These are phyloP conservation scores for Fonsecaea multimorphosa DNA, from an alignment of 2,329 filamentous ascomycete genomes.

Conservation along the genomic window DNA sequence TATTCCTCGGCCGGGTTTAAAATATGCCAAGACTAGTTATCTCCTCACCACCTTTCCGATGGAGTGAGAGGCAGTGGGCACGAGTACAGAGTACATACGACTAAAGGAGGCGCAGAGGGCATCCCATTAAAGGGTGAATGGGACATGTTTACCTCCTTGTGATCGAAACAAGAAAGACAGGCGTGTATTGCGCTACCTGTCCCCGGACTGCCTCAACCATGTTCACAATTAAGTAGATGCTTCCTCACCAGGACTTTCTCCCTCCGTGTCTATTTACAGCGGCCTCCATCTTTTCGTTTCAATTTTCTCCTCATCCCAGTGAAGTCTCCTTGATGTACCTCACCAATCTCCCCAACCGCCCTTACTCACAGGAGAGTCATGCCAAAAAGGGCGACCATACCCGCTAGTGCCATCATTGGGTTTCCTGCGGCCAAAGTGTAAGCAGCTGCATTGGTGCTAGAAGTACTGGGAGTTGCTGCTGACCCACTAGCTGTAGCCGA, in stretches of 20 bases:
- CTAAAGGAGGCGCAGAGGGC: not conserved
- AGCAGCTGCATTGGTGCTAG: constrained; percentile 24
- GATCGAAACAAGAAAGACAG: not conserved
- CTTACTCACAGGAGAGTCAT: constrained; percentile 16
- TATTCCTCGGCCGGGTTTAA: constrained; percentile 14
- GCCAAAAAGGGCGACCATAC: constrained; percentile 16
- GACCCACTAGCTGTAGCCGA: constrained; percentile 18
- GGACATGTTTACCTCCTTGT: not conserved
- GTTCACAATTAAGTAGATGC: not conserved
- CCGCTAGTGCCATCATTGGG: constrained; percentile 11
- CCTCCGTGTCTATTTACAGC: not conserved
- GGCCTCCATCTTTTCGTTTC: not conserved
- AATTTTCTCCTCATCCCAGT: not conserved
- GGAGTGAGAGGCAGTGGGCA: too few relatives aligned
- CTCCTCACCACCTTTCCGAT: not conserved
- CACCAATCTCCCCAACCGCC: constrained; percentile 14
- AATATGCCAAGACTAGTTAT: not conserved
- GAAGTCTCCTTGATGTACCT: not conserved
- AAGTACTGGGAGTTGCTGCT: constrained; percentile 16
- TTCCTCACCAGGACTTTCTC: not conserved
- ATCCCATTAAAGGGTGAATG: not conserved
- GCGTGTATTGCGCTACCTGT: not conserved
- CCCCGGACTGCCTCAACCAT: not conserved
- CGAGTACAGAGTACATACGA: not conserved
- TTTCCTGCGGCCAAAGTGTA: constrained; percentile 14